Conservation (phyloP, 2,329 filamentous ascomycete genomes). For the Sporothrix pseudoabietina region DNA sequence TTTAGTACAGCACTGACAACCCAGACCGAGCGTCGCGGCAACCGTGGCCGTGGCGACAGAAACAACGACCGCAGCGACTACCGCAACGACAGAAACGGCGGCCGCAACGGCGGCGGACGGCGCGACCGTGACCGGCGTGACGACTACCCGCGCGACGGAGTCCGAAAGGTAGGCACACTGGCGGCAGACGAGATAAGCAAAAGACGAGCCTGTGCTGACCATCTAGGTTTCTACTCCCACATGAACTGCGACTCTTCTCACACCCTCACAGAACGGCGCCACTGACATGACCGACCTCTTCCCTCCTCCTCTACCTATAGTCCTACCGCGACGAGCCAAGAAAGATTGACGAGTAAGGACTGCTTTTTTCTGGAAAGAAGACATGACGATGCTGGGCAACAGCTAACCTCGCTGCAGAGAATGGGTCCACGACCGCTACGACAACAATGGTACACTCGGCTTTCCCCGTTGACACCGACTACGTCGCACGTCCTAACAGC, state of each 20-base stretch:
- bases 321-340: constrained; percentile 63
- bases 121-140: constrained; percentile 42
- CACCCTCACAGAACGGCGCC: constrained; percentile 36
- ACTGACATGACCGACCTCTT: constrained; percentile 43
- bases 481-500: too few relatives aligned
- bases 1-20: background rate
- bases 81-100: constrained; percentile 43
- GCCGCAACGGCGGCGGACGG: constrained; percentile 23
- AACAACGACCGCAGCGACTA: constrained; percentile 27
- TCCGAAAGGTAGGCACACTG: constrained; percentile 73
- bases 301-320: constrained; percentile 48
- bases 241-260: background rate
- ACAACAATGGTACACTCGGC: constrained; percentile 62
- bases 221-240: constrained; percentile 3
- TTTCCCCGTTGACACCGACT: too few relatives aligned
- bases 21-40: constrained; percentile 25
- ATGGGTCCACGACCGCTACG: constrained; percentile 92
- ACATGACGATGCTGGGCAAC: background rate
- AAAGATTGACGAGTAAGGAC: constrained; percentile 68
- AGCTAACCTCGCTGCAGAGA: constrained; percentile 56
- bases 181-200: constrained; percentile 36
- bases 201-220: background rate
- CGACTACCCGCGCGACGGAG: constrained; percentile 73
- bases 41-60: constrained; percentile 21
- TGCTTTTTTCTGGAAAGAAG: too few relatives aligned